Percentiles rank a stretch among this genome's conserved stretches.
Evolutionary conservation across 2,329 filamentous ascomycete genomes (phyloP).

Genomic region (Paramyrothecium sp.): DNA sequence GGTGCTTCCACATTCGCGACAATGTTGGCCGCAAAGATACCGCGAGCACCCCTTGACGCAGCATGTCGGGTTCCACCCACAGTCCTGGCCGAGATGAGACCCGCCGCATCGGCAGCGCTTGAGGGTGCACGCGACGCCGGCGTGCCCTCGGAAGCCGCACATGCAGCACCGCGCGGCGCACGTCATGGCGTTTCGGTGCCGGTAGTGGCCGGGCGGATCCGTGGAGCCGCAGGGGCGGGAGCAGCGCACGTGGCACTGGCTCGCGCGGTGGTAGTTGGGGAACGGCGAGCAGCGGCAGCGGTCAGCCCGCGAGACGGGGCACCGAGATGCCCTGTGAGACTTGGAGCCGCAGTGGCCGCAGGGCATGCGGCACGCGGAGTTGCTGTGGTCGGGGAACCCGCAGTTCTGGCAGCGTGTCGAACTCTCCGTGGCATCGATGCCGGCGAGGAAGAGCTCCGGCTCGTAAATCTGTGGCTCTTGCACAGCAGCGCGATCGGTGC

Average conservation of each 20-base stretch:
- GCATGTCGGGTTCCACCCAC: constrained; percentile 36
- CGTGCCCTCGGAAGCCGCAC: constrained; percentile 36
- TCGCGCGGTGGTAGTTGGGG: constrained; percentile 32
- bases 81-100: constrained; percentile 35
- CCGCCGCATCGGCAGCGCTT: constrained; percentile 32
- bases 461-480: neutral
- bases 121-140: constrained; percentile 31
- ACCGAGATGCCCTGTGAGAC: neutral
- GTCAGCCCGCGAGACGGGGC: neutral
- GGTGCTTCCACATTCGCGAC: constrained; percentile 27
- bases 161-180: constrained; percentile 38
- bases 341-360: neutral
- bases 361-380: constrained; percentile 4
- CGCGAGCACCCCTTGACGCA: constrained; percentile 24
- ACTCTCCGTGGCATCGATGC: neutral
- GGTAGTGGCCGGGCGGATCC: constrained; percentile 18
- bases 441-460: neutral
- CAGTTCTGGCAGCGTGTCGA: neutral
- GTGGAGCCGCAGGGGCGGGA: constrained; percentile 14
- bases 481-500: neutral
- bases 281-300: constrained; percentile 38
- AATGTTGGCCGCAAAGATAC: constrained; percentile 34
- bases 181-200: constrained; percentile 33
- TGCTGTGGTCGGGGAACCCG: neutral
- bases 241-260: constrained; percentile 22